A percentile compares a stretch with the other conserved stretches of the same genome.
Evolutionary conservation across 306 rosid genomes (phyloP).

Genomic region (Canavalia ensiformis): DNA sequence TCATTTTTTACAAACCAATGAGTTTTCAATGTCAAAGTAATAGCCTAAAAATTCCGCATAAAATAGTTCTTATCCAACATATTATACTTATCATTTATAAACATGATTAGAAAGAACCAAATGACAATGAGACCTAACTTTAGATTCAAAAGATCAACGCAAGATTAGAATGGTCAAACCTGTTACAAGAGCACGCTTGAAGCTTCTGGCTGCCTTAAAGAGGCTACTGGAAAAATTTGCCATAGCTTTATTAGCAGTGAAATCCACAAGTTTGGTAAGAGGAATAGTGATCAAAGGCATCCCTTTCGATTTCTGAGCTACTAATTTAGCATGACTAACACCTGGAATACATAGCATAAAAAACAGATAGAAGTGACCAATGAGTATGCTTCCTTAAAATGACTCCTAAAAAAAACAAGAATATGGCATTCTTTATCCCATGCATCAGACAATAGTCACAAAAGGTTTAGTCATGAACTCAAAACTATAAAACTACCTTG

Average conservation of each 20-base stretch:
- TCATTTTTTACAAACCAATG: background rate
- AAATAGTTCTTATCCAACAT: background rate
- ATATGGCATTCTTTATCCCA: constrained; percentile 30
- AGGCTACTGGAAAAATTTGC: constrained; percentile 71
- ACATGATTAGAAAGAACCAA: constrained; percentile 34
- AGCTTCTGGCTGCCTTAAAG: constrained; percentile 64
- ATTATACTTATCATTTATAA: constrained; percentile 8
- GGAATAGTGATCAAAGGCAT: constrained; percentile 82
- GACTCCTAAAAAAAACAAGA: constrained; percentile 27
- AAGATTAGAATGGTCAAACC: constrained; percentile 54
- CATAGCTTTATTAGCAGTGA: constrained; percentile 70
- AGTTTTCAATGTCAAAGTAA: constrained; percentile 21
- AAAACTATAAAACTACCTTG: background rate
- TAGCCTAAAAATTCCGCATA: constrained; percentile 13
- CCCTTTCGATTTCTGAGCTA: constrained; percentile 87
- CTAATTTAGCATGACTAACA: constrained; percentile 65
- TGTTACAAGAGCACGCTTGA: constrained; percentile 52
- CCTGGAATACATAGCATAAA: constrained; percentile 53
- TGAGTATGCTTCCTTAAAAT: constrained; percentile 35
- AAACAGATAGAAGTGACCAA: constrained; percentile 23
- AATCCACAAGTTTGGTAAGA: constrained; percentile 70
- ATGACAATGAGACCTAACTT: background rate
- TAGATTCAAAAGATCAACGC: constrained; percentile 24
- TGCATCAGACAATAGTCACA: constrained; percentile 18
- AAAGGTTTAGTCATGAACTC: background rate